A percentile compares a stretch with the other conserved stretches of the same genome.
These are phyloP conservation scores for Amylocystis lapponica DNA, from an alignment of 768 basidiomycete species.

Conservation along the genomic window DNA sequence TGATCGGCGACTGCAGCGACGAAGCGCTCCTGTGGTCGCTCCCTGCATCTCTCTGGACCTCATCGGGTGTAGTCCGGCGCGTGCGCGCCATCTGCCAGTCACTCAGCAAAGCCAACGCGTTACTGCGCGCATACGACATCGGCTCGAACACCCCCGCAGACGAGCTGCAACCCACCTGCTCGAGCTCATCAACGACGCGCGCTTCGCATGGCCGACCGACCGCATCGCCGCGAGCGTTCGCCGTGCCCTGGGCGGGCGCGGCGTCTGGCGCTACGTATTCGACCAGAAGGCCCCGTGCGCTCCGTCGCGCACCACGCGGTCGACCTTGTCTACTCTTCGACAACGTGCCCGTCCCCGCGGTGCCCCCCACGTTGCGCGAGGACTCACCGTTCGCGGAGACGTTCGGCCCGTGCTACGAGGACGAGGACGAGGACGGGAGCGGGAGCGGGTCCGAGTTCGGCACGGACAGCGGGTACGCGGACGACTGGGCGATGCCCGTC, in stretches of 20 bases:
- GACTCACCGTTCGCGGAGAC: slow-evolving; percentile 1
- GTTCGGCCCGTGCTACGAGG: slow-evolving; percentile 24
- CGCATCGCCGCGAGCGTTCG: slow-evolving; percentile 49
- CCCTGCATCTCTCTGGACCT: slow-evolving; percentile 58
- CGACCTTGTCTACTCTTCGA: slow-evolving; percentile 77
- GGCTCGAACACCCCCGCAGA: slow-evolving; percentile 52
- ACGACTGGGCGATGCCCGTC: slow-evolving; percentile 45
- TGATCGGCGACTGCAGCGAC: slow-evolving; percentile 67
- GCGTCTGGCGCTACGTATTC: slow-evolving; percentile 79
- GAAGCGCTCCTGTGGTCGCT: slow-evolving; percentile 62
- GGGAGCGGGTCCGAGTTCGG: slow-evolving; percentile 28
- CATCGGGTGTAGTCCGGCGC: slow-evolving; percentile 54
- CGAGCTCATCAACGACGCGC: slow-evolving; percentile 72
- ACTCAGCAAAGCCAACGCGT: slow-evolving; percentile 49
- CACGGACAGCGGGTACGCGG: slow-evolving; percentile 17
- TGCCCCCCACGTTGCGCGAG: too few relatives aligned
- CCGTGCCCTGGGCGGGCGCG: slow-evolving; percentile 44
- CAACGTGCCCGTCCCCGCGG: slow-evolving; percentile 53
- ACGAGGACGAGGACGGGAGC: slow-evolving; percentile 22
- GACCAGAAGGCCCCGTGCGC: slow-evolving; percentile 72
- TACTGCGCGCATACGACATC: slow-evolving; percentile 72
- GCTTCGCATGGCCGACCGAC: slow-evolving; percentile 74
- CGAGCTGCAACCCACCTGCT: slow-evolving; percentile 64
- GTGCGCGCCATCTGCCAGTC: slow-evolving; percentile 73
- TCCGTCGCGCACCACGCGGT: slow-evolving; percentile 64